These are phyloP conservation scores for Echium plantagineum DNA, from an alignment of 257 asterid species.

Conservation along the genomic window DNA sequence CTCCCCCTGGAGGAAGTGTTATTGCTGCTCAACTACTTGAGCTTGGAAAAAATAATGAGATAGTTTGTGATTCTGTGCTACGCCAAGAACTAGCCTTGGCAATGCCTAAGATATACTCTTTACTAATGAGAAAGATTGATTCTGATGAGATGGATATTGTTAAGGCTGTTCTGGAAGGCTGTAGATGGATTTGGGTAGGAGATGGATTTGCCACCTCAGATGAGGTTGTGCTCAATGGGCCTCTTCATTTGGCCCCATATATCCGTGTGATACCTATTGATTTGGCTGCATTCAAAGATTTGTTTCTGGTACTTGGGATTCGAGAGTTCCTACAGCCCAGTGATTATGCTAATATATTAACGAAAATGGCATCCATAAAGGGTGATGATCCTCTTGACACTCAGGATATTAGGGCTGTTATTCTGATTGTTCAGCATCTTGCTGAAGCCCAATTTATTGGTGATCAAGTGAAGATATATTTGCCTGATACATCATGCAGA, in stretches of 20 bases:
- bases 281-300: slow-evolving; percentile 78
- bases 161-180: slow-evolving; percentile 87
- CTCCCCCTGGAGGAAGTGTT: slow-evolving; percentile 86
- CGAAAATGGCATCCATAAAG: slow-evolving; percentile 65
- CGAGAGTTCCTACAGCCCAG: slow-evolving; percentile 58
- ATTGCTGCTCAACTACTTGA: slow-evolving; percentile 96
- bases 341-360: slow-evolving; percentile 74
- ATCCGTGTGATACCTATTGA: slow-evolving; percentile 87
- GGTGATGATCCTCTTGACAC: slow-evolving; percentile 58
- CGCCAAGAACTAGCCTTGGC: slow-evolving; percentile 82
- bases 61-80: slow-evolving; percentile 57
- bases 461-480: slow-evolving; percentile 48
- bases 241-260: slow-evolving; percentile 93
- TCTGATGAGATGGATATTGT: slow-evolving; percentile 89
- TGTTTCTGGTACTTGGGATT: slow-evolving; percentile 81
- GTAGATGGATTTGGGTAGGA: slow-evolving; percentile 98
- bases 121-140: slow-evolving; percentile 52
- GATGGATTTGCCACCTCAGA: slow-evolving; percentile 84
- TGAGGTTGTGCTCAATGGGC: slow-evolving; percentile 92
- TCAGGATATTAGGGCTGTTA: slow-evolving; percentile 74
- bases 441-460: slow-evolving; percentile 63
- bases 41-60: slow-evolving; percentile 91
- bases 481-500: slow-evolving; percentile 79
- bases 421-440: slow-evolving; percentile 80
- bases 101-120: slow-evolving; percentile 87